phyloP scores from a whole-genome alignment of 345 rosid species.

The Dovyalis caffra region DNA sequence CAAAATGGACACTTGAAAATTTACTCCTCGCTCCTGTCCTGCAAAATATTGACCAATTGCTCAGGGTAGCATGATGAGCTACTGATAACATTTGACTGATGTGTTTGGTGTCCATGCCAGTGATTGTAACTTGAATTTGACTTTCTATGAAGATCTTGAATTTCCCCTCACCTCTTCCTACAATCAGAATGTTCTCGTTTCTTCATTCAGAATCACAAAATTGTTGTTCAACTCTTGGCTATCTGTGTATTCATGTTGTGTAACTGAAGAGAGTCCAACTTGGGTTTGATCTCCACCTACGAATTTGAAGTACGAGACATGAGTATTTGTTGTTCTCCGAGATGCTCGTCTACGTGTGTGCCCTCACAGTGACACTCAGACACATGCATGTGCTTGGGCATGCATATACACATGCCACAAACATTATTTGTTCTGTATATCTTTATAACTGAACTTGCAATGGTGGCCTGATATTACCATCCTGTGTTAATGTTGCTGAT shows the following conservation, averaged over 20 bases:
- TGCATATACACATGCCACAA: not conserved
- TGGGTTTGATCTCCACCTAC: not conserved
- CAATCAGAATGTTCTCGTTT: not conserved
- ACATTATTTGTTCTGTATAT: not conserved
- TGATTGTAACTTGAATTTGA: not conserved
- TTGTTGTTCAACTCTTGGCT: not conserved
- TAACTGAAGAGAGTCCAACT: not conserved
- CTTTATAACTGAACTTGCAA: not conserved
- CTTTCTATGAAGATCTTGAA: not conserved
- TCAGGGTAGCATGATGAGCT: not conserved
- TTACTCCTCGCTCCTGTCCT: not conserved
- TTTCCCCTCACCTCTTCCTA: not conserved
- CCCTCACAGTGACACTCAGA: not conserved
- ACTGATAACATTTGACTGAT: not conserved
- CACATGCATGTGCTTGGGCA: conserved; percentile 1
- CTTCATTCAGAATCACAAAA: not conserved
- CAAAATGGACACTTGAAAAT: not conserved
- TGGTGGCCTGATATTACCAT: not conserved
- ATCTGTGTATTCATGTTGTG: not conserved
- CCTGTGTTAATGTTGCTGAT: not conserved
- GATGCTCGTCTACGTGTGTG: not conserved
- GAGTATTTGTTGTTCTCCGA: not conserved
- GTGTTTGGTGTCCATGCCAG: not conserved
- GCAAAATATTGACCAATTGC: not conserved
- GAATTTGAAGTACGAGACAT: not conserved